These are phyloP conservation scores for Pseudogymnoascus sp. DNA, from an alignment of 2,329 filamentous ascomycete genomes.

Conservation along the genomic window DNA sequence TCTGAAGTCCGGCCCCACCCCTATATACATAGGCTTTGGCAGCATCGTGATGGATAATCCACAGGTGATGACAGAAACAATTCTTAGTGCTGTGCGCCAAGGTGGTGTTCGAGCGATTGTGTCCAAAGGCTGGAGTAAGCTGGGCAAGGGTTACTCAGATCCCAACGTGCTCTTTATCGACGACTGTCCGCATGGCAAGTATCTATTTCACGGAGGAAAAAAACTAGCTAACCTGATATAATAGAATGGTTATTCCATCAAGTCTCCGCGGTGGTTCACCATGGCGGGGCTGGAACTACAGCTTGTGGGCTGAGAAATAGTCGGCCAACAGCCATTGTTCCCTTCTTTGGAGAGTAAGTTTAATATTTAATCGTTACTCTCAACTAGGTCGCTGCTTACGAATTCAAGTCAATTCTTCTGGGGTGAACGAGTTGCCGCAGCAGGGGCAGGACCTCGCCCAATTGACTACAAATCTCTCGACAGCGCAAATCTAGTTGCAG, in stretches of 20 bases:
- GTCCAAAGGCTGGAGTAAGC: slow-evolving; percentile 47
- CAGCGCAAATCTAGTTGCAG: slow-evolving; percentile 53
- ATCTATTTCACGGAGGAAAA: neutral
- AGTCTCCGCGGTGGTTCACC: slow-evolving; percentile 49
- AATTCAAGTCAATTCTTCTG: slow-evolving; percentile 58
- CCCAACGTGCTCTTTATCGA: slow-evolving; percentile 43
- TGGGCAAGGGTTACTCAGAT: slow-evolving; percentile 30
- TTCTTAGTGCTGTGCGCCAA: slow-evolving; percentile 40
- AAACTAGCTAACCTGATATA: neutral
- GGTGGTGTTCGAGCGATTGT: slow-evolving; percentile 46
- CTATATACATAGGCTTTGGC: slow-evolving; percentile 51
- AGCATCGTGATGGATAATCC: slow-evolving; percentile 49
- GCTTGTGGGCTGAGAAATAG: slow-evolving; percentile 46
- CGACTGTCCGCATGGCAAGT: slow-evolving; percentile 43
- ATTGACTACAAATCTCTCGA: slow-evolving; percentile 62
- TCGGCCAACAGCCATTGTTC: slow-evolving; percentile 46
- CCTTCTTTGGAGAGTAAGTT: slow-evolving; percentile 47
- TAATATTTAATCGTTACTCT: neutral
- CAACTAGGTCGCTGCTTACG: neutral
- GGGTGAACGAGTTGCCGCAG: slow-evolving; percentile 64
- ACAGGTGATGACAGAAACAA: slow-evolving; percentile 34
- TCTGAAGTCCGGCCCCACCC: slow-evolving; percentile 39
- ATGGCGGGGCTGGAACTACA: slow-evolving; percentile 53
- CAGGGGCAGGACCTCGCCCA: slow-evolving; percentile 62
- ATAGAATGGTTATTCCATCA: slow-evolving; percentile 49